A percentile compares a stretch with the other conserved stretches of the same genome.
Evolutionary conservation across 2,329 filamentous ascomycete genomes (phyloP).

Genomic region (Westerdykella sp.): DNA sequence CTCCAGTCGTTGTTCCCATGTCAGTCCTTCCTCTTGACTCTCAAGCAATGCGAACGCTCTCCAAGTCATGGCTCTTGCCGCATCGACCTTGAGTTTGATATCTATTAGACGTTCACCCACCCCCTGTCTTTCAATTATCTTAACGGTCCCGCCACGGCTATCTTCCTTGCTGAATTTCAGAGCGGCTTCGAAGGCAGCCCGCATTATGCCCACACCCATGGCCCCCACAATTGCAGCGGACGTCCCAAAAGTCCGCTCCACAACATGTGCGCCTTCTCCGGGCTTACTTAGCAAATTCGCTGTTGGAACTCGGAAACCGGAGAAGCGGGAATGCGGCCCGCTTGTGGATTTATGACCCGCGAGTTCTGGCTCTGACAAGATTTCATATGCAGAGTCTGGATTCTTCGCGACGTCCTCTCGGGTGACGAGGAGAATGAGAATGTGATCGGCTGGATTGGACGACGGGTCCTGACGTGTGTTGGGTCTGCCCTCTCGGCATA

Average conservation of each 20-base stretch:
- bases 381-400: conserved; percentile 38
- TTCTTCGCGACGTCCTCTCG: conserved; percentile 45
- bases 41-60: conserved; percentile 45
- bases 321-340: conserved; percentile 47
- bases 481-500: conserved; percentile 40
- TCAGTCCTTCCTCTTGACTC: conserved; percentile 8
- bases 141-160: conserved; percentile 41
- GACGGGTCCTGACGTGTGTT: conserved; percentile 8
- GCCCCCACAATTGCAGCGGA: conserved; percentile 49
- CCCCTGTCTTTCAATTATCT: conserved; percentile 45
- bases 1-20: conserved; percentile 39
- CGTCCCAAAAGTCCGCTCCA: conserved; percentile 41
- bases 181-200: conserved; percentile 48
- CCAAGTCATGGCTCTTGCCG: conserved; percentile 48
- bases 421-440: conserved; percentile 49
- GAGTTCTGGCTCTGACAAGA: conserved; percentile 43
- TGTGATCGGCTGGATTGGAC: conserved; percentile 27
- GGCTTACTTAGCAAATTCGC: conserved; percentile 44
- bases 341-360: conserved; percentile 46
- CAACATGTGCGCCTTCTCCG: conserved; percentile 40
- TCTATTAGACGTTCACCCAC: conserved; percentile 49
- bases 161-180: conserved; percentile 47
- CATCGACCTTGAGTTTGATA: conserved; percentile 49
- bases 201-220: conserved; percentile 51
- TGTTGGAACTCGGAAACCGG: conserved; percentile 43